These are phyloP conservation scores for Mucuna pruriens DNA, from an alignment of 306 rosid genomes.

Conservation along the genomic window DNA sequence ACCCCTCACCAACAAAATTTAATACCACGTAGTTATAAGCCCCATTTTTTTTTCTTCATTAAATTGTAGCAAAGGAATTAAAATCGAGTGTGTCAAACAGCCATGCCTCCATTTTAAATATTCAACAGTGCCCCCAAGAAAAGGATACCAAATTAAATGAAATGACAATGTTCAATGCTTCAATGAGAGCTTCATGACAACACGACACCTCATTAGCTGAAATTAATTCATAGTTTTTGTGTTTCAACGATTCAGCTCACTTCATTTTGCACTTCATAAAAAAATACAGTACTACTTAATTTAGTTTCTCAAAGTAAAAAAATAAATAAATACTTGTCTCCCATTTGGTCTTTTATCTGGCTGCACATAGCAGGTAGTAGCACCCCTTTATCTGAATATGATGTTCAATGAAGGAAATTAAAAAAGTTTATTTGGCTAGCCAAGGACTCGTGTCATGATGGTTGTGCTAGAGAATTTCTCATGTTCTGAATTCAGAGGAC, in stretches of 20 bases:
- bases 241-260: too few relatives aligned
- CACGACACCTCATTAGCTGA: not conserved
- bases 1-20: conserved; percentile 57
- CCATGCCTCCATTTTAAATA: conserved; percentile 39
- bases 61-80: conserved; percentile 2
- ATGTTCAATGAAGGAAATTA: not conserved
- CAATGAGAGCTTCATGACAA: not conserved
- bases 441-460: not conserved
- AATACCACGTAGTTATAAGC: conserved; percentile 40
- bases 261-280: too few relatives aligned
- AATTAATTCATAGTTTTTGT: too few relatives aligned
- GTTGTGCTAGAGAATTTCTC: not conserved
- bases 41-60: not conserved
- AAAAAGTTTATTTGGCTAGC: not conserved
- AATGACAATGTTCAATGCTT: not conserved
- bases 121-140: conserved; percentile 44
- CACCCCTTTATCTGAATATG: not conserved
- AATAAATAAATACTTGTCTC: not conserved
- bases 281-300: too few relatives aligned
- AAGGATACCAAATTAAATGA: conserved; percentile 25
- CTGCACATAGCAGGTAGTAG: not conserved
- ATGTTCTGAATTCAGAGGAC: not conserved
- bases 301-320: not conserved
- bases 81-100: conserved; percentile 52
- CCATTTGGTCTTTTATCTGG: not conserved